These are phyloP conservation scores for Knufia fluminis DNA, from an alignment of 2,329 filamentous ascomycete species.

Conservation along the genomic window DNA sequence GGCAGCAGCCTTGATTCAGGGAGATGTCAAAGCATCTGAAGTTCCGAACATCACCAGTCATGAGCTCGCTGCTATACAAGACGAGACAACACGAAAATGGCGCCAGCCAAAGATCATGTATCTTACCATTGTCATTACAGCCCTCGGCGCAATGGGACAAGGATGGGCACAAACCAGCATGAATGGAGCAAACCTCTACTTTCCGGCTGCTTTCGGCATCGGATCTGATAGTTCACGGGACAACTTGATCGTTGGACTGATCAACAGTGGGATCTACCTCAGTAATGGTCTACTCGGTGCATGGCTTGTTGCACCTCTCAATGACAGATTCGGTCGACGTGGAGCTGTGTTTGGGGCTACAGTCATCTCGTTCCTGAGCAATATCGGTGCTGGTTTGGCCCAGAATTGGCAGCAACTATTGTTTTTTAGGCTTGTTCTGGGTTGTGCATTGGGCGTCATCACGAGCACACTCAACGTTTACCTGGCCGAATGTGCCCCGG, in stretches of 20 bases:
- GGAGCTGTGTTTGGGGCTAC: conserved; percentile 55
- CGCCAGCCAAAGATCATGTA: conserved; percentile 41
- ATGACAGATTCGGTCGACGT: conserved; percentile 61
- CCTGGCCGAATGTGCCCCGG: conserved; percentile 40
- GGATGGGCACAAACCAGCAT: conserved; percentile 45
- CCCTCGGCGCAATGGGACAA: conserved; percentile 44
- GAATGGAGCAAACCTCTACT: conserved; percentile 46
- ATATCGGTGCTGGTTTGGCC: conserved; percentile 46
- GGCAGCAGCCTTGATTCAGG: conserved; percentile 13
- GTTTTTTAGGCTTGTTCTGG: conserved; percentile 41
- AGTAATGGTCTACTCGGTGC: conserved; percentile 47
- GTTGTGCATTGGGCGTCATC: conserved; percentile 28
- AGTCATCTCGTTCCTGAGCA: conserved; percentile 43
- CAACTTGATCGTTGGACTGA: conserved; percentile 52
- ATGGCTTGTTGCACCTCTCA: conserved; percentile 63
- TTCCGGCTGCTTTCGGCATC: conserved; percentile 40
- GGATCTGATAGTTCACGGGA: conserved; percentile 36
- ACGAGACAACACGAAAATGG: conserved; percentile 42
- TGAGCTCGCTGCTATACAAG: conserved; percentile 34
- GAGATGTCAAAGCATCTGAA: conserved; percentile 5
- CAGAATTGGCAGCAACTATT: conserved; percentile 52
- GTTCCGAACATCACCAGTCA: conserved; percentile 29
- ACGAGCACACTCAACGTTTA: conserved; percentile 40
- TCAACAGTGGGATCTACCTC: conserved; percentile 52
- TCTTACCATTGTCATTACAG: conserved; percentile 43